Evolutionary conservation across 495 filamentous ascomycete genomes (phyloP), one percentile per base, ranked within the genome.

Genomic region (Penicillium angulare): DNA sequence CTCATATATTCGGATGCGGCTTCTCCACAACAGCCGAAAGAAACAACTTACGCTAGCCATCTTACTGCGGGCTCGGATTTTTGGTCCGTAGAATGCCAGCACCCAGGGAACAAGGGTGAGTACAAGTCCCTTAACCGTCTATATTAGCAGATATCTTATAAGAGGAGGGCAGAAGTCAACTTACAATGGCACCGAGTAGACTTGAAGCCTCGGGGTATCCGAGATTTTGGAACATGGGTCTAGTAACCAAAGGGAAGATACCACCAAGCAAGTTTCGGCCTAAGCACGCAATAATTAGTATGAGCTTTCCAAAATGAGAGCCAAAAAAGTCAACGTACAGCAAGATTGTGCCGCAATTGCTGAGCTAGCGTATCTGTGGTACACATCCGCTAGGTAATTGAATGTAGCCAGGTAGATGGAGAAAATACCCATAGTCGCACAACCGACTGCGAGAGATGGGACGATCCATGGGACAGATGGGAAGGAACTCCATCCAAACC

Each of bases 341-440:
- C 89, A 92, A 5, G 81, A 86, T 68, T 97, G 92, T 9, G 91
- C 90, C 2, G 92, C 92, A 38, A 97, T 74, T 2, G 92, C 92
- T 7, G 87, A 93, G 46, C 84, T 89, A 2, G 92, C 89, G 57
- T 89, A 95, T 0, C 79, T 75, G 61, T 90, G 86, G 65, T 96
- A 97, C 2, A 81, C 86, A 66, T 96, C 92, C n/a, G 91, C 90
- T 12, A 96, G 78, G 56, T 96, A 96, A 58, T 96, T 97, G 72
- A 96, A 96, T 0, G 89, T 86, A 1, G 92, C 88, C 6, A 97
- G 75, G 61, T 96, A 97, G 36, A 97, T 82, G 34, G 83, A 84
- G 61, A 89, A 90, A 44, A 97, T 95, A 8, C 92, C 92, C 75
- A 95, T 88, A 0, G 87, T 95, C 3, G 89, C 84, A 50, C 86